Evolutionary conservation across 208 protist genomes (phyloP).

Genomic region (Trypanosoma congolense): DNA sequence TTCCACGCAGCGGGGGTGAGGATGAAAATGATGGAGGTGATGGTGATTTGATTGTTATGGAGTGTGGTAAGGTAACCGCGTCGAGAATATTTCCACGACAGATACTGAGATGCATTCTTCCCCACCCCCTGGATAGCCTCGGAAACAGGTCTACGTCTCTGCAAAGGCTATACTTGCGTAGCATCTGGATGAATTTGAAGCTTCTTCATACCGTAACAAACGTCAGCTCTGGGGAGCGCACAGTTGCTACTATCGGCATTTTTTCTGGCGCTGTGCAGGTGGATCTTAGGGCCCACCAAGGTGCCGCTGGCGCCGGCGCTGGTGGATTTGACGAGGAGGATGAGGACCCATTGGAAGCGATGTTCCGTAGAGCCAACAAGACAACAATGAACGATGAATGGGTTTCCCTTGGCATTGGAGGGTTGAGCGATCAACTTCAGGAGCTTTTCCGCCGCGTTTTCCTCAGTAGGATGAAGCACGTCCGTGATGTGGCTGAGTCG

Average conservation of each 20-base stretch:
- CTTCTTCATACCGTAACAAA: slow-evolving; percentile 7
- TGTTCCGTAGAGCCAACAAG: slow-evolving; percentile 28
- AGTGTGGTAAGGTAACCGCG: slow-evolving; percentile 26
- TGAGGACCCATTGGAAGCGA: slow-evolving; percentile 45
- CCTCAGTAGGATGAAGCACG: slow-evolving; percentile 92
- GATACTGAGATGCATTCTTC: slow-evolving; percentile 55
- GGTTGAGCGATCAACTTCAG: slow-evolving; percentile 93
- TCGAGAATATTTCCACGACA: slow-evolving; percentile 59
- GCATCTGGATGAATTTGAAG: slow-evolving; percentile 31
- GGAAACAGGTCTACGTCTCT: slow-evolving; percentile 8
- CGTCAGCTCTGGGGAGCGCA: background rate
- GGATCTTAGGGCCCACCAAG: slow-evolving; percentile 17
- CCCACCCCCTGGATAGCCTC: slow-evolving; percentile 20
- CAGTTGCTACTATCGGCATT: slow-evolving; percentile 21
- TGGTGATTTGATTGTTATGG: slow-evolving; percentile 11
- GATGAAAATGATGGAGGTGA: too few species aligned
- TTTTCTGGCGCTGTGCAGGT: slow-evolving; percentile 49
- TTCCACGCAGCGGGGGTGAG: slow-evolving; percentile 4
- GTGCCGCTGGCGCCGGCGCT: slow-evolving; percentile 1
- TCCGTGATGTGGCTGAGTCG: slow-evolving; percentile 50
- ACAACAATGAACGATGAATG: slow-evolving; percentile 28
- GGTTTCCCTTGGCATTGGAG: slow-evolving; percentile 91
- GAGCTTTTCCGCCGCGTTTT: slow-evolving; percentile 98
- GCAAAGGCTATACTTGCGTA: slow-evolving; percentile 14
- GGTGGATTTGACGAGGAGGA: background rate